Base-by-base conservation (phyloP, 441 rosid genomes). In the Theobroma grandiflorum region DNA sequence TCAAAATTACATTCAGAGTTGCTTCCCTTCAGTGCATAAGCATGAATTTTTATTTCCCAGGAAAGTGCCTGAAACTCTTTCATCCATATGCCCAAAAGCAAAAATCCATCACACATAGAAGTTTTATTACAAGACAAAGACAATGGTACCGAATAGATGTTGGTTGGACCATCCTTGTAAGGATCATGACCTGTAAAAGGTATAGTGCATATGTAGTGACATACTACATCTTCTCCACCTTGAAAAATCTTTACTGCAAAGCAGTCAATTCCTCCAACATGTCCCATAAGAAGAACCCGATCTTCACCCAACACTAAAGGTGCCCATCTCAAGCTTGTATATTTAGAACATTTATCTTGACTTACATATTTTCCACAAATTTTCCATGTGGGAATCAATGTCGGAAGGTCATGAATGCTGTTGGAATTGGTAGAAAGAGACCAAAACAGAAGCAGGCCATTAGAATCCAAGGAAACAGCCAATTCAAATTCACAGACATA, bases 271-370 rank as follows among this genome's bases (percentile, higher is more conserved):
- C 99, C 99, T 77, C 88, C 88, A 50, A 59, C 85, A 89, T 92
- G 94, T 74, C 98, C 98, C 85, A 87, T 81, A 62, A 96, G 85
- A 86, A 95, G 91, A 82, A 95, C 80, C 74, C 78, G 84, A 74
- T 93, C 94, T 79, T 88, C 92, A 81, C 82, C 82, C 81, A 87
- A 80, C 69, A 89, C 53, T 58, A 93, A 87, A 74, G 99, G 92
- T 78, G 93, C 97, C 99, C 99, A 96, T 59, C 87, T 88, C 87
- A 96, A 76, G 90, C 97, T 88, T 74, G 97, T 91, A 87, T 88
- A 93, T 85, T 86, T 88, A 33, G 86, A 77, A 72, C 76, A 85
- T 35, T 76, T 79, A 77, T 80, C 88, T 55, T 70, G 76, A 77
- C 85, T 89, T 77, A 45, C 85, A 82, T 91, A 85, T 84, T 90